Evolutionary conservation across 202 grass and related monocot genomes (phyloP), one percentile per base, ranked within the genome.

Genomic region (Zizania palustris): DNA sequence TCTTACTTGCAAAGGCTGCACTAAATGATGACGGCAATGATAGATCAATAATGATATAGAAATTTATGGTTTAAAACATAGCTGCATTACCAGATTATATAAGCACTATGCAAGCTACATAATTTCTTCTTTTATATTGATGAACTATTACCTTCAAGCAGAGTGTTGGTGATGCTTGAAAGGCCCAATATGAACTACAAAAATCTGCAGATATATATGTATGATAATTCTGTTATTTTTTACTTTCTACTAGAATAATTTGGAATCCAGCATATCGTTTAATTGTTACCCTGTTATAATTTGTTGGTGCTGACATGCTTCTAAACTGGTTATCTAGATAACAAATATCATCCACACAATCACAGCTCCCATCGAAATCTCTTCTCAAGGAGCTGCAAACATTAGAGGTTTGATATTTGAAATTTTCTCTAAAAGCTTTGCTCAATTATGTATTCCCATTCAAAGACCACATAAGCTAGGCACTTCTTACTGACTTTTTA

Each of bases 351-450:
- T 97, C 60, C 84, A 93, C 49, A 97, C 91, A 82, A 97, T 97
- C 45, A 84, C 86, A 58, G 93, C 74, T n/a, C 50, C 91, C 94
- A 14, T 97, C 91, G 0, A 91, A 89, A 63, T 93, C 91, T 82
- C 94, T 97, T 91, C 94, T 97, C 64, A 97, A 89, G 82, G 94
- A 97, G 76, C 88, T 97, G 76, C 88, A 97, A 71, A 97, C 76
- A 45, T 88, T 97, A 57, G 94, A 97, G 94, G 93, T 97, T 63
- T 80, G 66, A n/a, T 72, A 41, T 21, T 66, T 62, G 5, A 14
- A 21, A 82, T 46, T 69, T 80, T 4, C 57, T 35, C 13, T 63
- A 33, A 56, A 9, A 63, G 9, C 18, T 78, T 61, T 80, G 33
- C 60, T 22, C 2, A 40, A 20, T 70, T 58, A 41, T 61, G 36